These are phyloP conservation scores for Scheffersomyces ergatensis DNA, from an alignment of 805 yeast species.

Conservation along the genomic window DNA sequence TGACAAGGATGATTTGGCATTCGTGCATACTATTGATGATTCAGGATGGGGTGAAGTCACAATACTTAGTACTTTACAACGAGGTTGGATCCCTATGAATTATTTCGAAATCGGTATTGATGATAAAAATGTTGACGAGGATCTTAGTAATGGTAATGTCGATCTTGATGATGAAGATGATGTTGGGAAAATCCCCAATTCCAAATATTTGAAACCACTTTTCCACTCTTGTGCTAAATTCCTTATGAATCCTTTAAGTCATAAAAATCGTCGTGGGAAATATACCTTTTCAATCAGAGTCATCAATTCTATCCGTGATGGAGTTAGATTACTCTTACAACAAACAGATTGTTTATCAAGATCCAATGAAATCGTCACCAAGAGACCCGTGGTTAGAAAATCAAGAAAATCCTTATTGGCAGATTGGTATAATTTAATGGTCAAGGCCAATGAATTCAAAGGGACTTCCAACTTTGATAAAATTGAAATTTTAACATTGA, in stretches of 20 bases:
- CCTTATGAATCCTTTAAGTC: slow-evolving; percentile 60
- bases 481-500: slow-evolving; percentile 57
- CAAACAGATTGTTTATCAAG: slow-evolving; percentile 74
- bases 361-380: slow-evolving; percentile 65
- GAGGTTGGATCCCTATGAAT: slow-evolving; percentile 89
- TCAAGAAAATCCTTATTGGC: slow-evolving; percentile 68
- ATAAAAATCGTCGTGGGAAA: slow-evolving; percentile 32
- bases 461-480: slow-evolving; percentile 58
- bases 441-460: slow-evolving; percentile 71
- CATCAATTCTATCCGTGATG: slow-evolving; percentile 69
- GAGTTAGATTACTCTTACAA: slow-evolving; percentile 62
- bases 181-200: slow-evolving; percentile 26
- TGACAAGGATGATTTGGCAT: slow-evolving; percentile 66
- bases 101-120: slow-evolving; percentile 55
- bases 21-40: slow-evolving; percentile 74
- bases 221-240: slow-evolving; percentile 66
- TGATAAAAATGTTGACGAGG: slow-evolving; percentile 14
- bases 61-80: slow-evolving; percentile 52
- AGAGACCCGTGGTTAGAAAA: slow-evolving; percentile 57
- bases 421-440: slow-evolving; percentile 78
- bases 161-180: slow-evolving; percentile 18
- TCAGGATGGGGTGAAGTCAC: slow-evolving; percentile 92
- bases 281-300: slow-evolving; percentile 55
- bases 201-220: slow-evolving; percentile 52
- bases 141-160: slow-evolving; percentile 14